A percentile compares a stretch with the other conserved stretches of the same genome.
These are phyloP conservation scores for Lolium perenne DNA, from an alignment of 176 grass and related monocot genomes.

Conservation along the genomic window DNA sequence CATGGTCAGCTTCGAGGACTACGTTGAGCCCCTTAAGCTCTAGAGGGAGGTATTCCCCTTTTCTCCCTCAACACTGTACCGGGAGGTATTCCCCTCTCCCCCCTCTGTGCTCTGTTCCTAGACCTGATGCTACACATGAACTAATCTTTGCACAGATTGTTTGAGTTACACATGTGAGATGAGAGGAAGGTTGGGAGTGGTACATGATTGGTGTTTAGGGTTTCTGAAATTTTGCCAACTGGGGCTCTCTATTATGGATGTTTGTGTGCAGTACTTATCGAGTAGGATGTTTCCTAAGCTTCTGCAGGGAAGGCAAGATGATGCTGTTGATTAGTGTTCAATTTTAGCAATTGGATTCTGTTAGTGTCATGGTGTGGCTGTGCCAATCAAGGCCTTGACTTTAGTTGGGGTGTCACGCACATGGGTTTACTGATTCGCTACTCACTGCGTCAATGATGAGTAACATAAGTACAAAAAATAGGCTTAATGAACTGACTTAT, in stretches of 20 bases:
- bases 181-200: neutral
- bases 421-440: neutral
- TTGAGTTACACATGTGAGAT: neutral
- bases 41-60: conserved; percentile 16
- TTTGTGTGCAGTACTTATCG: neutral
- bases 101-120: neutral
- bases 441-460: neutral
- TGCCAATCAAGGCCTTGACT: conserved; percentile 10
- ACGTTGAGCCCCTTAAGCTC: conserved; percentile 72
- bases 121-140: neutral
- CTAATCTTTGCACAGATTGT: neutral
- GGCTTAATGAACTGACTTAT: too few species aligned
- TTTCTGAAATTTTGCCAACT: neutral
- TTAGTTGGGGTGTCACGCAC: neutral
- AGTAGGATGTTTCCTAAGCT: neutral
- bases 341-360: neutral
- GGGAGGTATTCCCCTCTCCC: conserved; percentile 58
- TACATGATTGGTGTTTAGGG: neutral
- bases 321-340: neutral
- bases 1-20: conserved; percentile 72
- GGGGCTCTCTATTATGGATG: neutral
- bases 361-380: neutral
- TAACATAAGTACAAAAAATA: too few species aligned
- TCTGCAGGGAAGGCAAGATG: neutral
- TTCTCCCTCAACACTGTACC: conserved; percentile 52